Base-by-base conservation (phyloP, 129 eudicot species). In the Pseudognaphalium luteoalbum region DNA sequence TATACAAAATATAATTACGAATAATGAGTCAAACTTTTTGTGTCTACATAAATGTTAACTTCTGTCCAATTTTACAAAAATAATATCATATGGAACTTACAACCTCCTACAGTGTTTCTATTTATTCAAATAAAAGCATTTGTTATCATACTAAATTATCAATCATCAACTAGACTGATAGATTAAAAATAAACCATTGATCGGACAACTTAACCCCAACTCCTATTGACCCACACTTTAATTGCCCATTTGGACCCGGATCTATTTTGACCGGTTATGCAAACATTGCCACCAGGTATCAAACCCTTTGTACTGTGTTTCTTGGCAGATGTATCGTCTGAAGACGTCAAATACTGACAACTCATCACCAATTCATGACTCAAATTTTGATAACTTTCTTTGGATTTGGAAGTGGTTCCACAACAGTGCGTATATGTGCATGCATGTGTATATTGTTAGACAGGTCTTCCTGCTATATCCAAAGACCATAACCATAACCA, bases 401-500 rank as follows among this genome's bases (percentile, higher is more conserved):
- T 2, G 7, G 19, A 12, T 25, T 63, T 63, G 39, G 37, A 63
- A 29, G 20, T 7, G 66, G 37, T 30, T 63, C 37, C 68, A 63
- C 68, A 63, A 54, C 21, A 6, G 9, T 54, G 22, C n/a, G 60
- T n/a, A 19, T 54, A 8, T 52, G 47, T 41, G 47, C 47, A 41
- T 41, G 4, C 47, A 9, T 41, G 14, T 9, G 3, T 41, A 9
- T 41, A 41, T 10, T 41, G 47, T 64, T 64, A 5, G 68, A 12
- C 68, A 32, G 22, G 10, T 30, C 20, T 30, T 28, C 6, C 37
- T 65, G 21, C 70, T 65, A n/a, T 65, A 16, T 65, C 21, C 20
- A 65, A 65, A 65, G 22, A 65, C 70, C 19, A 64, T 65, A 65
- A 32, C 47, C 70, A 65, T 7, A 65, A n/a, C n/a, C n/a, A n/a